Base-by-base conservation (phyloP, 345 rosid genomes). In the Corymbia maculata region DNA sequence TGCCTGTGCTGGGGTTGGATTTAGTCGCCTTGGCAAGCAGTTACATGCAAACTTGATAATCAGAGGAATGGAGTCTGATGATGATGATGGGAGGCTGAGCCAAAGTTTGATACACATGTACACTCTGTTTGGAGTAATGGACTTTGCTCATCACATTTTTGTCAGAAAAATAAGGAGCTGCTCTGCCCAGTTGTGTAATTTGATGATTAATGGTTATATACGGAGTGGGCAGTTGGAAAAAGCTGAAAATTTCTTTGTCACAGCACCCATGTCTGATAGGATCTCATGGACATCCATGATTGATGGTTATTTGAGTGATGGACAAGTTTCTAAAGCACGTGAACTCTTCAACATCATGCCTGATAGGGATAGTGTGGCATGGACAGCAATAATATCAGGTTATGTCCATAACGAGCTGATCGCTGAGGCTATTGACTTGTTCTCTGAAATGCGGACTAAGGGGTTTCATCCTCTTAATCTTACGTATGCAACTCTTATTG, bases 51-150 rank as follows among this genome's bases (percentile, higher is more conserved):
- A 91, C 79, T 89, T 95, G 87, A 86, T 96, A 82, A 44, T 86
- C 66, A 86, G 90, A 9, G 93, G 95, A 85, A 90, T 89, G 92
- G 94, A 91, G 51, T 49, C 50, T 64, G 91, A 91, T 85, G 96
- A 94, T 93, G 85, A 88, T 50, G 96, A 95, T 91, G 96, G 93
- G 86, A 94, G 97, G 90, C 90, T 96, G 86, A 89, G 88, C 50
- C 94, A 90, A 89, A 94, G 98, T 91, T 95, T 96, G 75, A 93
- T 96, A 90, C 93, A 94, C 89, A 94, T 97, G 96, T 96, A 96
- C 89, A 94, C 93, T 52, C 90, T 88, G 36, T 91, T 92, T 87
- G 93, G 97, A 53, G 80, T 93, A 86, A 91, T 94, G 94, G 92
- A 91, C 90, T 93, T 82, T 79, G 97, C 97, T 6, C 90, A 87